phyloP scores from a whole-genome alignment of 169 alveolate genomes.

The Plasmodium relictum region DNA sequence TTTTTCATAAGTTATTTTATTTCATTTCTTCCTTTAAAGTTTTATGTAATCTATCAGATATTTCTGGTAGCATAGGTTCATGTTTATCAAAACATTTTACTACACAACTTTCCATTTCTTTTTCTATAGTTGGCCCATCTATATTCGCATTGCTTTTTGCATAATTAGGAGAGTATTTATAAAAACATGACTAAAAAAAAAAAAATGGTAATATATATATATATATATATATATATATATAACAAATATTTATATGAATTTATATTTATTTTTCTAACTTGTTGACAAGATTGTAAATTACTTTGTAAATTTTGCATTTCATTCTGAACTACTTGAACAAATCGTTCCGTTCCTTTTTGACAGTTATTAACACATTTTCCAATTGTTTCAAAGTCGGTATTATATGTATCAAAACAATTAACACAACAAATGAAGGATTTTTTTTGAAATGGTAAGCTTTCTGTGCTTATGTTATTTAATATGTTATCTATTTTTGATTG shows the following conservation, averaged over 20 bases:
- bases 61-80: slow-evolving; percentile 80
- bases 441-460: slow-evolving; percentile 86
- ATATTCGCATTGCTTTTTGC: slow-evolving; percentile 74
- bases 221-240: background rate
- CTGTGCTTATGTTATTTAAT: slow-evolving; percentile 82
- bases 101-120: slow-evolving; percentile 85
- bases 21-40: slow-evolving; percentile 73
- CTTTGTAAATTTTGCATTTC: slow-evolving; percentile 85
- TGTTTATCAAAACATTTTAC: slow-evolving; percentile 84
- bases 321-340: slow-evolving; percentile 84
- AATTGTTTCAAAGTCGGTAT: slow-evolving; percentile 82
- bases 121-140: slow-evolving; percentile 76
- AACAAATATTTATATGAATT: slow-evolving; percentile 2
- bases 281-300: slow-evolving; percentile 81
- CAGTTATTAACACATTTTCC: slow-evolving; percentile 85
- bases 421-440: slow-evolving; percentile 83
- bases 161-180: slow-evolving; percentile 80
- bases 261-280: slow-evolving; percentile 73
- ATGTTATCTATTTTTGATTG: slow-evolving; percentile 83
- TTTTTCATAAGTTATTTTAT: background rate
- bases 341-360: slow-evolving; percentile 84
- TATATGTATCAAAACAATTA: slow-evolving; percentile 82
- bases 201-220: background rate
- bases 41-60: slow-evolving; percentile 76
- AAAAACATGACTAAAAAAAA: slow-evolving; percentile 33